Conservation (phyloP, 305 asterid species). For the Withania somnifera region DNA sequence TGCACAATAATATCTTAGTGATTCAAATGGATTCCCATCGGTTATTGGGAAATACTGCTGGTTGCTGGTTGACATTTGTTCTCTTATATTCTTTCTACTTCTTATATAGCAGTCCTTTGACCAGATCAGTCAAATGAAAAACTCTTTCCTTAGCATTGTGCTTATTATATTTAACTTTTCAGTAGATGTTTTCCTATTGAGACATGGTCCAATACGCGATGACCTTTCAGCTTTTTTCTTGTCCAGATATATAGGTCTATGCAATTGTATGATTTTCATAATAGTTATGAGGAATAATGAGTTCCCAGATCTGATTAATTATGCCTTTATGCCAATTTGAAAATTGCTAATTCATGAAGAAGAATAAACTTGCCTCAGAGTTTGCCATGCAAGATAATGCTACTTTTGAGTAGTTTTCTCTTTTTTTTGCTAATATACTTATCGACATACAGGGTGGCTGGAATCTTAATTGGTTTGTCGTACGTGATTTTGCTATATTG, state of each 20-base stretch:
- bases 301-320: background rate
- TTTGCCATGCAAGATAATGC: background rate
- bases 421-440: slow-evolving; percentile 2
- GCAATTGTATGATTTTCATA: background rate
- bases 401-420: background rate
- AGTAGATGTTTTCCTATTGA: background rate
- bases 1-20: background rate
- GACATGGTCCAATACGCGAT: background rate
- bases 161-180: background rate
- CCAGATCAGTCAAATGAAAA: background rate
- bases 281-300: background rate
- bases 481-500: slow-evolving; percentile 58
- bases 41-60: background rate
- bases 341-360: background rate
- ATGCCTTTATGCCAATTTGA: background rate
- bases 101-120: background rate
- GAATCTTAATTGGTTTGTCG: slow-evolving; percentile 33
- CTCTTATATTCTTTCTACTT: background rate
- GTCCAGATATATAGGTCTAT: background rate
- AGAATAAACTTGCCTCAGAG: background rate
- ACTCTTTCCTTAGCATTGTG: background rate
- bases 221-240: background rate
- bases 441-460: slow-evolving; percentile 39
- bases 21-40: background rate
- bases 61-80: background rate